Base-by-base conservation (phyloP, 306 rosid genomes). In the Sesbania bispinosa region DNA sequence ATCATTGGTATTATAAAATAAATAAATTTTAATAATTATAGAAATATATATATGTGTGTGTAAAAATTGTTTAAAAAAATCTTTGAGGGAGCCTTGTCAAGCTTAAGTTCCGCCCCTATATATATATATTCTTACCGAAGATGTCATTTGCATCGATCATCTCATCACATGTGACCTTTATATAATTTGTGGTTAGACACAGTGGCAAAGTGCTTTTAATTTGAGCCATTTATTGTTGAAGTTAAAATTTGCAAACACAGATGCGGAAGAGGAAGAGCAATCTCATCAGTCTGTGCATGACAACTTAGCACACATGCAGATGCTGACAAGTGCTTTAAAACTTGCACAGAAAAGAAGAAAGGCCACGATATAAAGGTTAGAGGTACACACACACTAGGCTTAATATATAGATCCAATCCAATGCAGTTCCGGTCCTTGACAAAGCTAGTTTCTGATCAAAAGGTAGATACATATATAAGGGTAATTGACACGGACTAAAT, bases 221-320 rank as follows among this genome's bases (percentile, higher is more conserved):
- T 23, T 14, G 11, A 8, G 60, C 26, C 9, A 29, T 42, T 57
- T 58, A n/a, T n/a, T 71, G 35, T 55, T n/a, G n/a, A 16, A 7
- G 60, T 6, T 45, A 30, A 19, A 13, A 58, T 57, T 26, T 45
- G 47, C 1, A 45, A 59, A 51, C 27, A 41, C 53, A 9, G 47
- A 65, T 48, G 21, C 15, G 6, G 6, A 14, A 57, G 24, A 16
- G 33, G 32, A 35, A 59, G 29, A 29, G 46, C 9, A 61, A 42
- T 52, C 59, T 69, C 5, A 8, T 14, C 5, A 7, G 19, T 53
- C 36, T 46, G 75, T 52, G 24, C 38, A 69, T 38, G 41, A 50
- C 68, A 57, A 48, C 43, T 67, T 48, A 43, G 69, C 64, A 63
- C 75, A 58, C 85, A 74, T 73, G 78, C 70, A 58, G 26, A 50